phyloP scores from a whole-genome alignment of 371 early-diverging fungal genomes.

The Zychaea mexicana region DNA sequence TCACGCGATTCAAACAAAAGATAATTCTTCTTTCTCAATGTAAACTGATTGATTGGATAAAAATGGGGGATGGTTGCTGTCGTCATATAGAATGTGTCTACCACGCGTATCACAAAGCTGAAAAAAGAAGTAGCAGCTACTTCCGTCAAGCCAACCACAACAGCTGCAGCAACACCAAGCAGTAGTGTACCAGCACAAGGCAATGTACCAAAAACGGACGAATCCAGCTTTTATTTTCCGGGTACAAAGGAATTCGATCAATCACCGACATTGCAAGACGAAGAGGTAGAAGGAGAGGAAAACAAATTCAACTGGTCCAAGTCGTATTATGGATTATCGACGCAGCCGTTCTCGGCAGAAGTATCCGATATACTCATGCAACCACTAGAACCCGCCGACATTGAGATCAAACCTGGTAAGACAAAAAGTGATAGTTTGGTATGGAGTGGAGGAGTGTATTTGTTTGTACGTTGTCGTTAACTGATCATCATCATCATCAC shows the following conservation, averaged over 20 bases:
- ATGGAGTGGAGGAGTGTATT: too few species aligned
- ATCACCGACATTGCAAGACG: conserved; percentile 15
- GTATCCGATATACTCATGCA: conserved; percentile 75
- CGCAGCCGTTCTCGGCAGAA: conserved; percentile 72
- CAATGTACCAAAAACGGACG: conserved; percentile 5
- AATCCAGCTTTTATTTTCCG: conserved; percentile 16
- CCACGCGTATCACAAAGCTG: background rate
- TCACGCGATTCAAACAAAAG: too few species aligned
- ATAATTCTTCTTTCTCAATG: too few species aligned
- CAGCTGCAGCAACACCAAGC: background rate
- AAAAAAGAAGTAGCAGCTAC: background rate
- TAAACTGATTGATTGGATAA: background rate
- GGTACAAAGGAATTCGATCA: conserved; percentile 21
- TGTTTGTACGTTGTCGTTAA: too few species aligned
- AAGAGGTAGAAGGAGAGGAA: conserved; percentile 17
- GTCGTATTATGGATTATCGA: conserved; percentile 74
- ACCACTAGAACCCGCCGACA: conserved; percentile 72
- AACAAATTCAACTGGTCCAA: conserved; percentile 65
- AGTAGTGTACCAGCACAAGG: background rate
- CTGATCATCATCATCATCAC: too few species aligned
- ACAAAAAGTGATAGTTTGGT: too few species aligned
- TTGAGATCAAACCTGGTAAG: conserved; percentile 93
- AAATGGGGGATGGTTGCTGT: background rate
- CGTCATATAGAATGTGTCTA: background rate
- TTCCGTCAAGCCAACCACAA: background rate